Evolutionary conservation across 352 stramenopile genomes (phyloP), one percentile per base, ranked within the genome.

Genomic region (Phytopythium oedochilum): DNA sequence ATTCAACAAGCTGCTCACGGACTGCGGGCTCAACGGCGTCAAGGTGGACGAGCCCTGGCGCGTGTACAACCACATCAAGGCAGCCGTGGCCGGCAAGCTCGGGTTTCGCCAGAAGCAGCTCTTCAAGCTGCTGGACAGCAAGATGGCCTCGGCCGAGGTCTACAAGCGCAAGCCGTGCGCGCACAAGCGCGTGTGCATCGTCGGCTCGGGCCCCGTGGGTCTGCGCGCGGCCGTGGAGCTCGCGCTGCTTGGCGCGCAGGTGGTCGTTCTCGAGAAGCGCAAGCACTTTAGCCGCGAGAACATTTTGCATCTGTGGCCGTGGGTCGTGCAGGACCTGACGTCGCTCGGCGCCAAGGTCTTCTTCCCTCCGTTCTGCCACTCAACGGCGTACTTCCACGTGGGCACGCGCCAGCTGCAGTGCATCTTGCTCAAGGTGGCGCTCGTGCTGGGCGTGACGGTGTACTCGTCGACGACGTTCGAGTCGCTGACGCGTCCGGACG

Each of bases 401-500:
- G 84, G 84, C 34, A 94, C 84, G 17, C 82, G 82, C n/a, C 82
- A 94, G 59, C 56, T 94, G 14, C 84, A 94, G 60, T 80, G 85
- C 55, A 92, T 90, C 45, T 60, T 94, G 35, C 75, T 94, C 49
- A 94, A 94, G 59, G 78, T 91, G 15, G 80, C 77, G 20, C 60
- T 94, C 29, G 52, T 92, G 23, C 55, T 94, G 0, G 84, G 84
- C 14, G 80, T 92, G 23, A 83, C 72, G 31, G 69, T 88, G 39
- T 87, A 83, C 55, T 78, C 73, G 2, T 71, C 65, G 20, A 92
- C 79, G 25, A 49, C 74, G 17, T 92, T 88, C 29, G 78, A 89
- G 36, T 56, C 64, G n/a, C 59, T 89, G 34, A 68, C 76, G 26
- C 50, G 66, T 11, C 76, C 75, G 2, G 75, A 88, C 60, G 69